Evolutionary conservation across 1,284 basidiomycete species (phyloP).

Genomic region (Cryptococcus jaspeensis): DNA sequence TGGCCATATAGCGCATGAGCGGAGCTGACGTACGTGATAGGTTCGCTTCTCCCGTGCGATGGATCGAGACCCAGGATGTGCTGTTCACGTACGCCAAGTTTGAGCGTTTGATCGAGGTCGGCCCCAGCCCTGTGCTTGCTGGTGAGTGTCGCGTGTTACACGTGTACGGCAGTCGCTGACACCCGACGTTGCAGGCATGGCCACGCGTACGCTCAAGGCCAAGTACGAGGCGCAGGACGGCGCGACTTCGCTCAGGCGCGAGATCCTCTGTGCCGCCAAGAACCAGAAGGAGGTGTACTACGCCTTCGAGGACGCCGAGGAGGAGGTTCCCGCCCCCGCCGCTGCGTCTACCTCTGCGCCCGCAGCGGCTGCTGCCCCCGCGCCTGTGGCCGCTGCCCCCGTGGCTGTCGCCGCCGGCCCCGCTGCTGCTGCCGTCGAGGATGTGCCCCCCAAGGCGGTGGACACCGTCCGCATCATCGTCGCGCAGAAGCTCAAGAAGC

Average conservation of each 20-base stretch:
- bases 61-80: conserved; percentile 98
- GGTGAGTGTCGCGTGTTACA: conserved; percentile 13
- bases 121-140: conserved; percentile 91
- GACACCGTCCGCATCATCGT: conserved; percentile 88
- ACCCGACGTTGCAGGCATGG: conserved; percentile 64
- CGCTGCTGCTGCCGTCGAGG: conserved; percentile 71
- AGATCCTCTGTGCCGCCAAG: conserved; percentile 91
- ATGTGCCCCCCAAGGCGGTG: conserved; percentile 85
- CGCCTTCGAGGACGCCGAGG: conserved; percentile 84
- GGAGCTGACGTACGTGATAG: conserved; percentile 8
- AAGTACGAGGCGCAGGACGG: conserved; percentile 92
- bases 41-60: conserved; percentile 84
- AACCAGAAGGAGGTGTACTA: conserved; percentile 97
- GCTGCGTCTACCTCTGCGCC: conserved; percentile 54
- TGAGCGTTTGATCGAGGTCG: conserved; percentile 92
- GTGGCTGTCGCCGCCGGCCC: conserved; percentile 57
- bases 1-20: conserved; percentile 29
- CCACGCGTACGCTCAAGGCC: conserved; percentile 87
- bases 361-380: conserved; percentile 49
- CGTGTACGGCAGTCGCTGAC: conserved; percentile 36
- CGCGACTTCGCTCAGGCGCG: conserved; percentile 73
- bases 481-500: conserved; percentile 98
- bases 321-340: conserved; percentile 55
- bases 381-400: conserved; percentile 55
- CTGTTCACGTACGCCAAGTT: conserved; percentile 87